phyloP scores from a whole-genome alignment of 345 rosid genomes.

The Eucalyptus polybractea region DNA sequence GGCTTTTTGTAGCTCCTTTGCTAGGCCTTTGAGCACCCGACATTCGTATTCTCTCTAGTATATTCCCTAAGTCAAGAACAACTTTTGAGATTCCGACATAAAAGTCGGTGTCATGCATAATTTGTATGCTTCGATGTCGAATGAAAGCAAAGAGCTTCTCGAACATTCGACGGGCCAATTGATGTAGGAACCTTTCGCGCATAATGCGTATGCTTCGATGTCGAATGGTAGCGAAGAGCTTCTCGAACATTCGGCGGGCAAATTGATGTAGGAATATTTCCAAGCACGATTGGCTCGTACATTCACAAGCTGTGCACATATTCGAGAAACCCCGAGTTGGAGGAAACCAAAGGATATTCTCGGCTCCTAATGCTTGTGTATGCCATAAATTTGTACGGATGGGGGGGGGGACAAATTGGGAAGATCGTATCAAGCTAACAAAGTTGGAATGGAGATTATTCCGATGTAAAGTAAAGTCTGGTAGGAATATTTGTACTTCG shows the following conservation, averaged over 20 bases:
- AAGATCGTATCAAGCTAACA: background rate
- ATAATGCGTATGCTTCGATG: background rate
- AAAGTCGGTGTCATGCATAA: background rate
- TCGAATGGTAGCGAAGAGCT: background rate
- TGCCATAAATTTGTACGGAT: no score
- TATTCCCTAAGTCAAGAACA: background rate
- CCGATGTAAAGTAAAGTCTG: background rate
- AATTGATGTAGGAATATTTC: background rate
- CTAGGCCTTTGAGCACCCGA: background rate
- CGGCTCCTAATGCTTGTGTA: background rate
- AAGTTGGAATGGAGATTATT: background rate
- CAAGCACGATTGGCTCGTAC: background rate
- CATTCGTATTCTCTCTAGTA: background rate
- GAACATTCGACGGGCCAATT: background rate
- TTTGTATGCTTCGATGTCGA: background rate
- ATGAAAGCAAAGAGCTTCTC: background rate
- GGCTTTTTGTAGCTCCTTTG: background rate
- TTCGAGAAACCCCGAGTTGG: background rate
- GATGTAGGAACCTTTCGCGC: background rate
- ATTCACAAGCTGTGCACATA: background rate
- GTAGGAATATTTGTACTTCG: background rate
- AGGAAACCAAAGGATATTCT: background rate
- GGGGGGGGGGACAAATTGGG: background rate
- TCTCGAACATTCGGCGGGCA: background rate
- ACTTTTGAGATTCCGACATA: background rate